phyloP scores from a whole-genome alignment of 2,329 filamentous ascomycete species.

The Ceratocystis huliohia region DNA sequence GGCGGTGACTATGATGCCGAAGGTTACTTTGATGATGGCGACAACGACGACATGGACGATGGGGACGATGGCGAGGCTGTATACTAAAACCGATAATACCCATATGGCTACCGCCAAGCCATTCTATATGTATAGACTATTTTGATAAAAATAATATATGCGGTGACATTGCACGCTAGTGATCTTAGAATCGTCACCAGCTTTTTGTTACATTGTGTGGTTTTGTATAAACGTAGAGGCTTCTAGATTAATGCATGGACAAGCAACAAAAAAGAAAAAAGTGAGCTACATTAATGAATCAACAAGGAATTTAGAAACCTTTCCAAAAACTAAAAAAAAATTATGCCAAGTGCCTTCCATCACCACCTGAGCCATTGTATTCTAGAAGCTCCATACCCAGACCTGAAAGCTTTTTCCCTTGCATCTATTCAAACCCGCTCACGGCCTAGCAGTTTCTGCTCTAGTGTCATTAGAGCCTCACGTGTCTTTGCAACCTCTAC shows the following conservation, averaged over 20 bases:
- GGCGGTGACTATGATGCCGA: conserved; percentile 51
- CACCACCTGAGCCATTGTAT: not conserved
- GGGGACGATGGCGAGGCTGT: conserved; percentile 29
- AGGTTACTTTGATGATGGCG: conserved; percentile 46
- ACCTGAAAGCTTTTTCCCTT: not conserved
- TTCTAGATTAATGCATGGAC: not conserved
- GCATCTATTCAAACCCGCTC: conserved; percentile 10
- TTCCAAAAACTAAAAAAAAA: not conserved
- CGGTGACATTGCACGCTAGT: not conserved
- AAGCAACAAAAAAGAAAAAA: not conserved
- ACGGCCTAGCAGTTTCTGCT: conserved; percentile 29
- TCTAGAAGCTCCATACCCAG: not conserved
- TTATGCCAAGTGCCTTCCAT: not conserved
- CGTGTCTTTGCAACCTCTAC: conserved; percentile 34
- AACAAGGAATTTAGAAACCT: not conserved
- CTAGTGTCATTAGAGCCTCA: conserved; percentile 32
- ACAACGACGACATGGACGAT: conserved; percentile 42
- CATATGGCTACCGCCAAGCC: not conserved
- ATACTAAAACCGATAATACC: conserved; percentile 11
- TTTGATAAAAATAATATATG: not conserved
- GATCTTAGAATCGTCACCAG: not conserved
- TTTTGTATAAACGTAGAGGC: not conserved
- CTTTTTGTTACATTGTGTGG: not conserved
- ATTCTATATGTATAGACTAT: not conserved
- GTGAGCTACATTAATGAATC: not conserved